Percentiles rank a stretch among this genome's conserved stretches.
Conservation (phyloP, 73 alveolate species). For the Paramecium sonneborni region DNA sequence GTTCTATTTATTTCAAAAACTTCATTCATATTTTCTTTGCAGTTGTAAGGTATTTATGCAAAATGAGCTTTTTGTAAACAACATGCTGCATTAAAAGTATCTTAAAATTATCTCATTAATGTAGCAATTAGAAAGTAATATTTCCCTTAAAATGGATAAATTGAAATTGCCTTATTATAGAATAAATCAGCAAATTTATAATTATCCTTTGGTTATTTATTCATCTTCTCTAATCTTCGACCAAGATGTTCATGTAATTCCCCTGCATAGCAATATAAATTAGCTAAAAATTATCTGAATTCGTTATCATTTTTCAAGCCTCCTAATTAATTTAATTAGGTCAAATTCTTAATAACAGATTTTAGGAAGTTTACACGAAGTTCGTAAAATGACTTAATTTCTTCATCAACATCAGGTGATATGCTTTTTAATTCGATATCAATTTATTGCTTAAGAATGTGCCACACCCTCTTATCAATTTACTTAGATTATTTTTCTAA, state of each 20-base stretch:
- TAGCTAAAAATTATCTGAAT: constrained; percentile 53
- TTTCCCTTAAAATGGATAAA: constrained; percentile 35
- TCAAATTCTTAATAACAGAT: background rate
- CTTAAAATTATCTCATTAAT: constrained; percentile 19
- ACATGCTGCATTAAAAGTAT: constrained; percentile 60
- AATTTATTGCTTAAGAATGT: constrained; percentile 9
- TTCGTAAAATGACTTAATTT: constrained; percentile 11
- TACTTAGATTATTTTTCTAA: background rate
- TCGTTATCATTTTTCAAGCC: constrained; percentile 45
- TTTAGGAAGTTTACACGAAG: background rate
- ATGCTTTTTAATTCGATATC: constrained; percentile 10
- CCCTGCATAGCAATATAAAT: constrained; percentile 59
- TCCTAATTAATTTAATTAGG: background rate
- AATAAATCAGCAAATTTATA: background rate
- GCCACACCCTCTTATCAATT: constrained; percentile 64
- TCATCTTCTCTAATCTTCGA: background rate
- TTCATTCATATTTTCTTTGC: constrained; percentile 61
- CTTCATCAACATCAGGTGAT: constrained; percentile 27
- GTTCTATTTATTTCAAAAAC: constrained; percentile 52
- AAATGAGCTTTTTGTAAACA: background rate
- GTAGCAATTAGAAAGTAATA: background rate
- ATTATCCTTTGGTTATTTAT: background rate
- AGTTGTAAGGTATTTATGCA: background rate
- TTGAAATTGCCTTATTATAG: background rate
- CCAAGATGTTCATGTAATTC: constrained; percentile 56